Conservation (phyloP, 768 basidiomycete genomes). For the Mrakia blollopis region DNA sequence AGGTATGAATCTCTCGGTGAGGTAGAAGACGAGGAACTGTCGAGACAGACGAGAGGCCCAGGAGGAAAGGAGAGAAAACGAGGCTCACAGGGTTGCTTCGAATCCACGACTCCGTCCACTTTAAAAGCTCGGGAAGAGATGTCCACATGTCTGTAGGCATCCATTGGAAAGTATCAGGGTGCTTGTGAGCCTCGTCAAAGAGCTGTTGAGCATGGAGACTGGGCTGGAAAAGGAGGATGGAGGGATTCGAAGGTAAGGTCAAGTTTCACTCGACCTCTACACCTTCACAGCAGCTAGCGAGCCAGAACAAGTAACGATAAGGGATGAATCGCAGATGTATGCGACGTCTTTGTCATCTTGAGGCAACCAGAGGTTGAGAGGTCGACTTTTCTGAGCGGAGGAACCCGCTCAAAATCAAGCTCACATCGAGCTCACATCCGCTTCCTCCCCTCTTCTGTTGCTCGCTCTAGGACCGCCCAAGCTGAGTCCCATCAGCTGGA, state of each 20-base stretch:
- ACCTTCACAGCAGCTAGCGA: too few species aligned
- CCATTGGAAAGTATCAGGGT: conserved; percentile 9
- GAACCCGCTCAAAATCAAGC: too few species aligned
- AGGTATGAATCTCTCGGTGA: too few species aligned
- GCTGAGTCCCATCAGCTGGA: too few species aligned
- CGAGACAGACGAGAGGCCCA: background rate
- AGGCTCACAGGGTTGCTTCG: background rate
- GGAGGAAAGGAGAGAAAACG: background rate
- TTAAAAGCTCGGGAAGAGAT: background rate
- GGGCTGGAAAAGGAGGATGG: background rate
- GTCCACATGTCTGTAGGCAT: conserved; percentile 16
- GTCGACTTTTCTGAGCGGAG: too few species aligned
- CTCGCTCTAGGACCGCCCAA: too few species aligned
- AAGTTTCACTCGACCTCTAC: background rate
- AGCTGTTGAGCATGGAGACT: conserved; percentile 8
- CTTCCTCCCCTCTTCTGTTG: too few species aligned
- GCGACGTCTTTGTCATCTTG: too few species aligned
- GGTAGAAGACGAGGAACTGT: background rate
- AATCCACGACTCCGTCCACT: background rate
- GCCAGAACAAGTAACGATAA: background rate
- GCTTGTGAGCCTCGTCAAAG: background rate
- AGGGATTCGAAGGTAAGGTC: background rate
- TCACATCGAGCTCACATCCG: background rate
- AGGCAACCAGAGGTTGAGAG: too few species aligned
- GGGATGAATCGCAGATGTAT: too few species aligned